Base-by-base conservation (phyloP, 1,284 basidiomycete species). In the Sporisorium exsertum region DNA sequence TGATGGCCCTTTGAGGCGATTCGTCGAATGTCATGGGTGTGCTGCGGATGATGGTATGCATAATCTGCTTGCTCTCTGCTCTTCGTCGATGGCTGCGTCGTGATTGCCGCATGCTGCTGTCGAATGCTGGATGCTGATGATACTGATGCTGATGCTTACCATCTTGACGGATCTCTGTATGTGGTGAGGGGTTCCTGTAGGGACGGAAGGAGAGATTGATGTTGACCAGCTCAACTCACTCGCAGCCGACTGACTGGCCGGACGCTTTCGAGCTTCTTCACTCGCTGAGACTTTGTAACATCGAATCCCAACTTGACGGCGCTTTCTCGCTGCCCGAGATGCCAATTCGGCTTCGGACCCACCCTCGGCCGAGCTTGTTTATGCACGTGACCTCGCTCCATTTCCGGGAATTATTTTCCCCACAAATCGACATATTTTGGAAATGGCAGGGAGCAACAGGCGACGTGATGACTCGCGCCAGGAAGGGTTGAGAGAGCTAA, bases 81-180 rank as follows among this genome's bases (percentile, higher is more conserved):
- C n/a, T 32, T 32, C 20, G 16, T 12, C 45, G 18, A 40, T 53
- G n/a, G 27, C 43, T 47, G 56, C 46, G n/a, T 51, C 5, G 46
- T 29, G 32, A 46, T 43, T 47, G 62, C 33, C 13, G 24, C 12
- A 32, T 65, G 62, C 27, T 43, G 63, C 22, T 62, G 43, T 32
- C 18, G 43, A 20, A 42, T 51, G 51, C 51, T 45, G 52, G 8
- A 33, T 33, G 16, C 37, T 42, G 52, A 40, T 45, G 53, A 35
- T 64, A 42, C 24, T 72, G 59, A 72, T 64, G 47, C 24, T 72
- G 59, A 72, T 73, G 67, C 75, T 77, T 73, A 77, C 75, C 75
- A 77, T 77, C 71, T 77, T 77, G 75, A 74, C 62, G 72, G 75
- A 77, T 77, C 66, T 73, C 52, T 73, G 59, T 72, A 40, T 75